Evolutionary conservation across 768 basidiomycete genomes (phyloP), one percentile per base, ranked within the genome.

Genomic region (Naganishia randhawae): DNA sequence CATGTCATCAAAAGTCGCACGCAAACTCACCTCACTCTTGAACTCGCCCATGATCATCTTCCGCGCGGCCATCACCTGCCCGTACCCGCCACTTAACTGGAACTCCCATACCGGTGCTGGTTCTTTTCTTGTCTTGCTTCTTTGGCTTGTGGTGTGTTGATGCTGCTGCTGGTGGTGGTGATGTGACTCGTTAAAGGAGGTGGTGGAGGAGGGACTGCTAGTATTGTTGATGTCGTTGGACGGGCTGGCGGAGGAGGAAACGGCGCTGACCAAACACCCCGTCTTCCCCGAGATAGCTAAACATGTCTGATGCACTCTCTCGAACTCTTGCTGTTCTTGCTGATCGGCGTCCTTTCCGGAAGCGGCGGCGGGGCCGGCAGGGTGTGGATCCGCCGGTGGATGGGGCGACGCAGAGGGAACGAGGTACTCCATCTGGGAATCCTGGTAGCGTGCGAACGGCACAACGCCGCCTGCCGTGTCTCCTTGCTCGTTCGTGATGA

Each of bases 21-120:
- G n/a, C n/a, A n/a, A n/a, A n/a, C n/a, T n/a, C n/a, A n/a, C n/a
- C n/a, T n/a, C n/a, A n/a, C n/a, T n/a, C 9, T 92, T 92, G 77
- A 88, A 88, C 74, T 94, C 92, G 73, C 94, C 89, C 69, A 96
- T 81, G 68, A 96, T 86, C 84, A 89, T 86, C 39, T 91, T 93
- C 63, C 93, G 85, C 63, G 93, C 88, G 64, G 87, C 83, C 87
- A 96, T 89, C 73, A 96, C 94, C 80, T 93, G 90, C 77, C 90
- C 91, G 81, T 95, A 93, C 33, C 87, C 85, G 41, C 94, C 94
- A 66, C 89, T 90, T 70, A 96, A 85, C 78, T 91, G 87, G 76
- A 95, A 93, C 79, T 92, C 92, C 89, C 89, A 81, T 73, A 71
- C 19, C 66, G 66, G 2, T 66, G 62, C 65, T 33, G 57, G 52